Evolutionary conservation across 129 eudicot species (phyloP).

Genomic region (Dittrichia graveolens): DNA sequence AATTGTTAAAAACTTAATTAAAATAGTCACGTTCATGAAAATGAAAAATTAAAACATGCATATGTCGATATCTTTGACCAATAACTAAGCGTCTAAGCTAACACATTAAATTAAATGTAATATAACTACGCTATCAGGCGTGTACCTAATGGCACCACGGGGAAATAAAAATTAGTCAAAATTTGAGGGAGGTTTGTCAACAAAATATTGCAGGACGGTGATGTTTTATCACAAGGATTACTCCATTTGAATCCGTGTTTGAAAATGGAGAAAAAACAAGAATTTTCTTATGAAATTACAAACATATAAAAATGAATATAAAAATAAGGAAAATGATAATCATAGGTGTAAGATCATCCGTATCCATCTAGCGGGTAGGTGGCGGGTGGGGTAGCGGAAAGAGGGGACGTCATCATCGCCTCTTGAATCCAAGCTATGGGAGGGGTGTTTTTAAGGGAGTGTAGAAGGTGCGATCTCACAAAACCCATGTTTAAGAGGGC

Average conservation of each 20-base stretch:
- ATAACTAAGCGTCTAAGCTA: not conserved
- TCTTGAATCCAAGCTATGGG: too few relatives aligned
- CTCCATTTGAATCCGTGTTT: constrained; percentile 5
- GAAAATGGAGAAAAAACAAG: not conserved
- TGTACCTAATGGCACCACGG: constrained; percentile 34
- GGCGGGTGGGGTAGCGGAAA: too few relatives aligned
- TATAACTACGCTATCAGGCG: constrained; percentile 27
- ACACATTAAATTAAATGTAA: constrained; percentile 5
- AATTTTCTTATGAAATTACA: constrained; percentile 4
- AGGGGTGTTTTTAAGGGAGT: too few relatives aligned
- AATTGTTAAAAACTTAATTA: not conserved
- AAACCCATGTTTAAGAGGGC: too few relatives aligned
- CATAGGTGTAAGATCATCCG: too few relatives aligned
- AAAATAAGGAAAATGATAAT: too few relatives aligned
- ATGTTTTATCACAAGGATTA: constrained; percentile 15
- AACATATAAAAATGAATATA: not conserved
- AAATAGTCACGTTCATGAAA: constrained; percentile 15
- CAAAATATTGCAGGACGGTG: constrained; percentile 18
- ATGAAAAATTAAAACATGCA: not conserved
- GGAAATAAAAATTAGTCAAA: constrained; percentile 25
- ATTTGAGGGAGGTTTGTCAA: constrained; percentile 22
- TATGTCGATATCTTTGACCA: constrained; percentile 31
- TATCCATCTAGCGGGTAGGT: too few relatives aligned
- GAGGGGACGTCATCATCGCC: too few relatives aligned
- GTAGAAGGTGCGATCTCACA: too few relatives aligned